These are phyloP conservation scores for Gyrodon lividus DNA, from an alignment of 768 basidiomycete genomes.

Conservation along the genomic window DNA sequence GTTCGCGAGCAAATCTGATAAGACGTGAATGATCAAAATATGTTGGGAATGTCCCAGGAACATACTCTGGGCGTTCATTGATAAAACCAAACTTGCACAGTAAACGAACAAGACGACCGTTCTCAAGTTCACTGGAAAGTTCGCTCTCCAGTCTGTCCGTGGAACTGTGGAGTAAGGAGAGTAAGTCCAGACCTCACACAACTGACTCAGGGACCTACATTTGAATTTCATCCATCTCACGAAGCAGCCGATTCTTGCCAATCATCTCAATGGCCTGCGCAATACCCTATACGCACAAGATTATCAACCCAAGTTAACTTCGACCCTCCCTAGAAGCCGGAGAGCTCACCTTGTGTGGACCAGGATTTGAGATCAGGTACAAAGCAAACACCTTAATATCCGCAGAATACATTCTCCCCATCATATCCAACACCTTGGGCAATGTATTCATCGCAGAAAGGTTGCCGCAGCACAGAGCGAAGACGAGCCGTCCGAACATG, in stretches of 20 bases:
- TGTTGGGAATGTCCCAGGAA: slow-evolving; percentile 11
- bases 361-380: slow-evolving; percentile 74
- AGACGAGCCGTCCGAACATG: slow-evolving; percentile 82
- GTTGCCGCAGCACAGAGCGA: slow-evolving; percentile 75
- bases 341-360: slow-evolving; percentile 54
- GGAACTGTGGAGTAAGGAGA: slow-evolving; percentile 47
- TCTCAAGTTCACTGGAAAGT: slow-evolving; percentile 87
- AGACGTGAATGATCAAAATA: slow-evolving; percentile 2
- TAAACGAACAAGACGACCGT: slow-evolving; percentile 85
- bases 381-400: slow-evolving; percentile 82
- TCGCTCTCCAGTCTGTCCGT: slow-evolving; percentile 82
- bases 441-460: slow-evolving; percentile 53
- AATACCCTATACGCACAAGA: slow-evolving; percentile 50
- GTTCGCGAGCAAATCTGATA: slow-evolving; percentile 88
- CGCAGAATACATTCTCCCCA: slow-evolving; percentile 69
- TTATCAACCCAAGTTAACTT: slow-evolving; percentile 1
- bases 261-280: slow-evolving; percentile 82
- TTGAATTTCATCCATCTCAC: slow-evolving; percentile 83
- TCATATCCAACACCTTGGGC: slow-evolving; percentile 73
- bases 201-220: slow-evolving; percentile 46
- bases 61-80: slow-evolving; percentile 98
- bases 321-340: background rate
- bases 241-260: slow-evolving; percentile 56
- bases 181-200: background rate
- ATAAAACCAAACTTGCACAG: slow-evolving; percentile 96